Evolutionary conservation across 2,329 filamentous ascomycete species (phyloP), one percentile per base, ranked within the genome.

Genomic region (Byssothecium circinans): DNA sequence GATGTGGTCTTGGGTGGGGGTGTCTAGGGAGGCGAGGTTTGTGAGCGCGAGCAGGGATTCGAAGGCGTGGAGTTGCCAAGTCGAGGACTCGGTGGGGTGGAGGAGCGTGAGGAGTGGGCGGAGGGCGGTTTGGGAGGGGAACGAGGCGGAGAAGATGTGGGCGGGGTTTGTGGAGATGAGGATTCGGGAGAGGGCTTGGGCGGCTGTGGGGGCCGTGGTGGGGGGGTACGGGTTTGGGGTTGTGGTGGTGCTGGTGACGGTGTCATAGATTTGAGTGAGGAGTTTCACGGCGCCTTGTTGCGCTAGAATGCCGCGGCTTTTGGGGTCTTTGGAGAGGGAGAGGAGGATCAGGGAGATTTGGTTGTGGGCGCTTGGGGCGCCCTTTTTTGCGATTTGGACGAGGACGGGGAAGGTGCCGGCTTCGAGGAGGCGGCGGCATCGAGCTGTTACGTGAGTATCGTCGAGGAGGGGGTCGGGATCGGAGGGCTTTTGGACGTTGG

Each of bases 251-350:
- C 56, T 50, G 19, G 56, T 57, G 3, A 89, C 77, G n/a, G 77
- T 75, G 11, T 80, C 77, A 79, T 84, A 85, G 45, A 86, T 81
- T 12, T 86, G 81, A 20, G 97, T 80, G 18, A 97, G 79, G 1
- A 96, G 81, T 60, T 88, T 94, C 15, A 96, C 82, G 2, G 89
- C 90, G n/a, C 94, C 94, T 77, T 97, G 91, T 65, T 97, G 94
- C 2, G 91, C 89, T 54, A 99, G 84, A 40, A 83, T 80, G 0
- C 90, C 88, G 10, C 94, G 84, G 47, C 90, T 79, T 45, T 83
- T 83, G 32, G 85, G 78, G n/a, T 84, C 85, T 60, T 86, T 84
- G 15, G 90, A 86, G 4, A 99, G 76, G 0, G 89, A 84, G 51
- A 89, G 82, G 27, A 97, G 75, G 51, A 96, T 91, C 38, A 84